Base-by-base conservation (phyloP, 1,284 basidiomycete species). In the Sanghuangporus baumii region DNA sequence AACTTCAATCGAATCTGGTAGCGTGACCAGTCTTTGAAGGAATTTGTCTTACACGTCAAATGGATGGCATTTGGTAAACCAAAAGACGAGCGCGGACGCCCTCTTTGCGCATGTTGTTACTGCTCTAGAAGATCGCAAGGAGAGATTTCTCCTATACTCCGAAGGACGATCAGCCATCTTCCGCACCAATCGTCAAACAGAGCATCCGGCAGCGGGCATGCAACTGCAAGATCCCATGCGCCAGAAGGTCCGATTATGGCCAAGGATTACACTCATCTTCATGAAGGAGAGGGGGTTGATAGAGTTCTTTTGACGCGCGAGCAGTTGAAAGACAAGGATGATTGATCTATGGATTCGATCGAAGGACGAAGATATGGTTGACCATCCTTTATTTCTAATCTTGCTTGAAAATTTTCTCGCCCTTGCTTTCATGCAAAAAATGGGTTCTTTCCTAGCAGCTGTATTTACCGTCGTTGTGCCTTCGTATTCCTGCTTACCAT, bases 1-100 rank as follows among this genome's bases (percentile, higher is more conserved):
- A 31, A 3, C 26, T 31, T 31, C 26, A 4, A 2, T 31, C 26
- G 26, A 31, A 31, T 31, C 2, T 31, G 2, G 2, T 31, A 31
- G 26, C 6, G 20, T 51, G 40, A 50, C 18, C 26, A 12, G 14
- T 18, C 43, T n/a, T 34, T 2, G 34, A 34, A 62, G 52, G 64
- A 65, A 52, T 65, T 65, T 43, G 57, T 41, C 3, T 60, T 62
- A 9, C 64, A 65, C 47, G 57, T 56, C 5, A 62, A 62, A 55
- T 65, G 64, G 64, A 55, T 65, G 26, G 64, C 61, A 12, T 59
- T 55, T 55, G 61, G 61, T 31, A 23, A 48, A n/a, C 64, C 60
- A 18, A 52, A 6, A 41, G 60, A 65, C 41, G 31, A 59, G 8
- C 37, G 34, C 6, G 57, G 46, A 12, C 26, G 47, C n/a, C 46